Evolutionary conservation across 139 green algal species (phyloP).

Genomic region (Auxenochlorella pyrenoidosa): DNA sequence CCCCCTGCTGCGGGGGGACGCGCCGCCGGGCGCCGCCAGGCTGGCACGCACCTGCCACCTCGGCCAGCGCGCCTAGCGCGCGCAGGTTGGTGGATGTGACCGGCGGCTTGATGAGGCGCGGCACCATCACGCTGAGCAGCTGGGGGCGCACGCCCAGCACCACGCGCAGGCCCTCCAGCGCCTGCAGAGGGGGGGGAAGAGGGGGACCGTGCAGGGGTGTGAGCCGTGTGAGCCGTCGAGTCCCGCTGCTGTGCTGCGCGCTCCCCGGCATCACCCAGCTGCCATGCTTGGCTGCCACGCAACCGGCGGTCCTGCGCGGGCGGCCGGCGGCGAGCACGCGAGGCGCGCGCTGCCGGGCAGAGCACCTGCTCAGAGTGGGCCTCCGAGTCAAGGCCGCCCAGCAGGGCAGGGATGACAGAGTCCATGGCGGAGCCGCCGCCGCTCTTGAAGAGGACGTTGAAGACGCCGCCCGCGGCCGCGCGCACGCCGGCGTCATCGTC

Average conservation of each 20-base stretch:
- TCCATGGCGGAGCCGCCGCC: conserved; percentile 76
- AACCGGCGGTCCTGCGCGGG: too few relatives aligned
- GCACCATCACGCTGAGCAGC: conserved; percentile 79
- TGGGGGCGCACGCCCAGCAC: conserved; percentile 84
- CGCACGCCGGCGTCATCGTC: conserved; percentile 77
- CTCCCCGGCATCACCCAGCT: too few relatives aligned
- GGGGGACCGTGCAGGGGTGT: background rate
- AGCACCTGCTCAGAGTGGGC: conserved; percentile 25
- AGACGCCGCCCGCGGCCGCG: conserved; percentile 82
- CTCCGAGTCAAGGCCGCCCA: conserved; percentile 70
- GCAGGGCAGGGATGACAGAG: conserved; percentile 82
- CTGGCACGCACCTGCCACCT: conserved; percentile 66
- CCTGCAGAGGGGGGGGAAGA: conserved; percentile 44
- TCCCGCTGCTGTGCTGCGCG: too few relatives aligned
- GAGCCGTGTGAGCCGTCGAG: background rate
- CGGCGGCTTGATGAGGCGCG: conserved; percentile 77
- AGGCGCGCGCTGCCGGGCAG: too few relatives aligned
- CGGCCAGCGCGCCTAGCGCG: conserved; percentile 78
- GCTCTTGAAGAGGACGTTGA: conserved; percentile 90
- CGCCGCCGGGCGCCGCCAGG: too few relatives aligned
- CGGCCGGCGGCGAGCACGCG: too few relatives aligned
- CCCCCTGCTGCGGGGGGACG: too few relatives aligned
- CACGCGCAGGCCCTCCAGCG: conserved; percentile 86
- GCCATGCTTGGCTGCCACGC: too few relatives aligned
- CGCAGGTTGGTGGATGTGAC: conserved; percentile 56